Conservation (phyloP, 176 grass and related monocot species). For the Oryza glaberrima region DNA sequence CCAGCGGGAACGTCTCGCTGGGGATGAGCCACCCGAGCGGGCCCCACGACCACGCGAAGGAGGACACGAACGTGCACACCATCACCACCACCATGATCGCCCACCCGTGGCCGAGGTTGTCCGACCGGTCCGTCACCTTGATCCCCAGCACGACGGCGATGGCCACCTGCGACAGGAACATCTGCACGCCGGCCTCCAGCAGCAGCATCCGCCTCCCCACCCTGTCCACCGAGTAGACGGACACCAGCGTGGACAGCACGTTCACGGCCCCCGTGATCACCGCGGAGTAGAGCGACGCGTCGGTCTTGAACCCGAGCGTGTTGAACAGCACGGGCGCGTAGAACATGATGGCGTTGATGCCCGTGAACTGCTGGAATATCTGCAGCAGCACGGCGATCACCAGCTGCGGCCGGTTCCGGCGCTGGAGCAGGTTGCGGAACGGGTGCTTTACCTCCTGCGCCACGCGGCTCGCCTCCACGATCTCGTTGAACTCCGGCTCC, state of each 20-base stretch:
- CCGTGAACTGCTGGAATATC: constrained; percentile 96
- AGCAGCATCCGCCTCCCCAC: constrained; percentile 77
- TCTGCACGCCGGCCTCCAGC: constrained; percentile 95
- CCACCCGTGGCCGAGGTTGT: constrained; percentile 60
- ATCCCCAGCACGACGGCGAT: constrained; percentile 68
- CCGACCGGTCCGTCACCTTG: constrained; percentile 73
- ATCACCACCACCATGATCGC: constrained; percentile 75
- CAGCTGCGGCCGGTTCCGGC: constrained; percentile 73
- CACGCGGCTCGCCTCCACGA: constrained; percentile 75
- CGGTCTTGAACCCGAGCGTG: constrained; percentile 88
- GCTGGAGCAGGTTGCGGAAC: constrained; percentile 81
- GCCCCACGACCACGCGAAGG: constrained; percentile 95
- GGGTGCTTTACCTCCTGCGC: constrained; percentile 92
- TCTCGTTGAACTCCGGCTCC: constrained; percentile 86
- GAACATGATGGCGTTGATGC: constrained; percentile 99
- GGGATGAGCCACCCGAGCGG: constrained; percentile 96
- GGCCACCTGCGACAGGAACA: constrained; percentile 82
- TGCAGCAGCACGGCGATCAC: constrained; percentile 87
- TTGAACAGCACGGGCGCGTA: constrained; percentile 95
- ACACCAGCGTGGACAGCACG: constrained; percentile 87
- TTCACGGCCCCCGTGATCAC: constrained; percentile 91
- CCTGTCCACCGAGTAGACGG: constrained; percentile 85
- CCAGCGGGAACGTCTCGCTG: constrained; percentile 93
- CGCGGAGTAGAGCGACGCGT: constrained; percentile 85
- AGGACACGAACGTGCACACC: constrained; percentile 85